A percentile compares a stretch with the other conserved stretches of the same genome.
Conservation (phyloP, 257 asterid genomes). For the Rauvolfia tetraphylla region DNA sequence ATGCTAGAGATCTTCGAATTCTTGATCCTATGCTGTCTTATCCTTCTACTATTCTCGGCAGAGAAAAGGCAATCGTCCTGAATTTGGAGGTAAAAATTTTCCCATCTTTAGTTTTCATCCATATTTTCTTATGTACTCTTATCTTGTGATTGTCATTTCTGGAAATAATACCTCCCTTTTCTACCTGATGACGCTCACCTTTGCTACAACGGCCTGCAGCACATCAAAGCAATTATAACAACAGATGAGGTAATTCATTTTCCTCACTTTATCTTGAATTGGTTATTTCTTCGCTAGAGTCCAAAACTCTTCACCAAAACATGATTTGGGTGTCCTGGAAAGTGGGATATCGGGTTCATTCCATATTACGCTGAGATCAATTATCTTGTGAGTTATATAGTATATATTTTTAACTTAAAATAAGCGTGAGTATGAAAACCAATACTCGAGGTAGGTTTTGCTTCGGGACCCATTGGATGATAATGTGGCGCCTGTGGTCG, state of each 20-base stretch:
- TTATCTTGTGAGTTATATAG: too few species aligned
- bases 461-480: slow-evolving; percentile 82
- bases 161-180: not conserved
- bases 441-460: slow-evolving; percentile 43
- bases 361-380: too few species aligned
- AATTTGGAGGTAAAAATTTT: slow-evolving; percentile 63
- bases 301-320: not conserved
- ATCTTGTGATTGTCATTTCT: not conserved
- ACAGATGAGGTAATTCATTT: slow-evolving; percentile 58
- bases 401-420: not conserved
- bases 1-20: slow-evolving; percentile 85
- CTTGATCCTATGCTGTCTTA: slow-evolving; percentile 88
- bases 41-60: slow-evolving; percentile 78
- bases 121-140: not conserved
- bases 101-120: not conserved
- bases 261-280: not conserved
- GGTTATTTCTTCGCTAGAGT: not conserved
- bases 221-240: slow-evolving; percentile 90
- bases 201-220: slow-evolving; percentile 41
- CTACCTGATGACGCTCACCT: not conserved
- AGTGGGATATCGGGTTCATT: too few species aligned
- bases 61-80: slow-evolving; percentile 79
- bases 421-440: not conserved
- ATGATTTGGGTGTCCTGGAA: too few species aligned
- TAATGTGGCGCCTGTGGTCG: slow-evolving; percentile 65